Percentiles rank a stretch among this genome's conserved stretches.
These are phyloP conservation scores for Tolypocladium pustulatum DNA, from an alignment of 2,329 filamentous ascomycete genomes.

Conservation along the genomic window DNA sequence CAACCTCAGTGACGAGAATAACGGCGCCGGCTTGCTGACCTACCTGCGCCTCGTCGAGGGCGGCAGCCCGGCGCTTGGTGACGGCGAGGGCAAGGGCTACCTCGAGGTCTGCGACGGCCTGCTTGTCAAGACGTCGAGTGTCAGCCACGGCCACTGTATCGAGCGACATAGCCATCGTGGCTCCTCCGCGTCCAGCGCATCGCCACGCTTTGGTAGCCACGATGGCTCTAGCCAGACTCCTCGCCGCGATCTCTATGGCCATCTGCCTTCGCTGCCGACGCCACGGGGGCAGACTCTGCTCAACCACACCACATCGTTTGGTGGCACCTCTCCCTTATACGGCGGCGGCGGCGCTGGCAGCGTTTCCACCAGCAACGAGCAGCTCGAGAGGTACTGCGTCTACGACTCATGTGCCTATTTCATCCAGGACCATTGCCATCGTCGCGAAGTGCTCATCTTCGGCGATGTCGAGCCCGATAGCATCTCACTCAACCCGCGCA, in stretches of 20 bases:
- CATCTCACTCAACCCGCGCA: constrained; percentile 71
- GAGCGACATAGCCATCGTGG: constrained; percentile 60
- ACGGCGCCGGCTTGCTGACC: constrained; percentile 83
- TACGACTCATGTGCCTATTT: constrained; percentile 92
- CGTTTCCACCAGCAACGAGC: constrained; percentile 6
- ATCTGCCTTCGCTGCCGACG: neutral
- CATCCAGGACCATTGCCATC: constrained; percentile 62
- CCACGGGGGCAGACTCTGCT: constrained; percentile 16
- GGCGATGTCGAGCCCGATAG: constrained; percentile 92
- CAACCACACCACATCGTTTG: constrained; percentile 18
- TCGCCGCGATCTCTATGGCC: constrained; percentile 11
- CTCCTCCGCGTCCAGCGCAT: constrained; percentile 35
- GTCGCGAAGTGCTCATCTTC: constrained; percentile 79
- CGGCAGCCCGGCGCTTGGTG: constrained; percentile 73
- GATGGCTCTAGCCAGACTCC: constrained; percentile 28
- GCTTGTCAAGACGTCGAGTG: constrained; percentile 75
- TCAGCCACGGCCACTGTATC: constrained; percentile 86
- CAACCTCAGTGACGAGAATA: constrained; percentile 91
- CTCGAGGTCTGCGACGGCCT: constrained; percentile 81
- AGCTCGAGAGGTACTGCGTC: constrained; percentile 49
- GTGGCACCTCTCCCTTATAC: constrained; percentile 12
- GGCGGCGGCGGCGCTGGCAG: constrained; percentile 9
- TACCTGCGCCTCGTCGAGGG: constrained; percentile 84
- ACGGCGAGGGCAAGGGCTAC: constrained; percentile 72
- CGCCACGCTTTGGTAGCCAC: constrained; percentile 37